phyloP scores from a whole-genome alignment of 495 filamentous ascomycete genomes.

The Penicillium malachiteum region DNA sequence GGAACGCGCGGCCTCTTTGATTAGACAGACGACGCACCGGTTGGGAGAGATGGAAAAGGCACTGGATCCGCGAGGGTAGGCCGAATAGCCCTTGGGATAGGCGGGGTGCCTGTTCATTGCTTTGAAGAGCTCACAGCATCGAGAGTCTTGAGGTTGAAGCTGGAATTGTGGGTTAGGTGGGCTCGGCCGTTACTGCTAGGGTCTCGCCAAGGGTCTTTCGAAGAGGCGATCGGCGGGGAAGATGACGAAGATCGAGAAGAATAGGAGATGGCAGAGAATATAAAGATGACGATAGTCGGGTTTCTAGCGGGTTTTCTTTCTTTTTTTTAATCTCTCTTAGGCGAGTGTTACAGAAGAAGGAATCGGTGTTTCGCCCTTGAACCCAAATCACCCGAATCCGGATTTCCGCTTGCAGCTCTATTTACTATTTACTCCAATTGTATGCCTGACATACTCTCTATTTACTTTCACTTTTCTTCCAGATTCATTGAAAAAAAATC shows the following conservation, averaged over 20 bases:
- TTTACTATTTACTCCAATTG: too few species aligned
- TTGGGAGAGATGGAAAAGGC: constrained; percentile 89
- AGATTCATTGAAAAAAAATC: too few species aligned
- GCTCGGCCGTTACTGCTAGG: background rate
- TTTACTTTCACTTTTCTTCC: too few species aligned
- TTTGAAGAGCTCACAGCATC: constrained; percentile 25
- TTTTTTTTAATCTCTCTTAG: background rate
- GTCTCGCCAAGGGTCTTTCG: background rate
- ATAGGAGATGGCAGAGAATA: background rate
- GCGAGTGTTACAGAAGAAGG: constrained; percentile 8
- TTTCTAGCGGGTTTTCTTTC: too few species aligned
- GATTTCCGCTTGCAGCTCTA: constrained; percentile 25
- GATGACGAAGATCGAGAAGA: background rate
- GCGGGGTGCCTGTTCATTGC: constrained; percentile 62
- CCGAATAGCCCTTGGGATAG: constrained; percentile 73
- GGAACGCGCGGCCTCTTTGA: constrained; percentile 3
- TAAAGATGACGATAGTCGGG: background rate
- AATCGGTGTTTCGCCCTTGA: constrained; percentile 7
- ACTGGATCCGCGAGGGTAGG: constrained; percentile 58
- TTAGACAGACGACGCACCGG: constrained; percentile 55
- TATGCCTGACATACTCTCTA: too few species aligned
- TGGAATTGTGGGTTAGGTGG: background rate
- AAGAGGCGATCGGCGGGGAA: background rate
- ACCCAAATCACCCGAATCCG: constrained; percentile 22
- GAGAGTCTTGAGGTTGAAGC: constrained; percentile 1